Evolutionary conservation across 495 filamentous ascomycete species (phyloP).

Genomic region (Podospora pseudoanserina): DNA sequence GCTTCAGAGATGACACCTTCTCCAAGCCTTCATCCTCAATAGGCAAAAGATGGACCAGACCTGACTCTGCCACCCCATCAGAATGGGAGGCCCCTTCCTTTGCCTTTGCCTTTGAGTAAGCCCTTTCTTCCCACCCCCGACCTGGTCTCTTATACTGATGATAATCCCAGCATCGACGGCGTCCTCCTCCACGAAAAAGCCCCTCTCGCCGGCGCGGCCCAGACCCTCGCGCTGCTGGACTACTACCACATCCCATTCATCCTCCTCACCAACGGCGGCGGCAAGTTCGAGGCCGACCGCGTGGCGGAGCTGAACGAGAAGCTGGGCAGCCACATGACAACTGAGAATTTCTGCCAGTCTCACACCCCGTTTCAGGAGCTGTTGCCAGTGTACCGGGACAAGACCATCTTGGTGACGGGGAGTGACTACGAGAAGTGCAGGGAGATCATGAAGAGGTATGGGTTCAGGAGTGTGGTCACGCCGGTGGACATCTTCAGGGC

Average conservation of each 20-base stretch:
- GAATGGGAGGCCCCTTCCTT: slow-evolving; percentile 22
- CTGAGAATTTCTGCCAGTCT: slow-evolving; percentile 87
- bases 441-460: slow-evolving; percentile 63
- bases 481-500: slow-evolving; percentile 77
- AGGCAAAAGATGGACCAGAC: background rate
- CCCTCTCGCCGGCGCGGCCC: slow-evolving; percentile 75
- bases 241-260: slow-evolving; percentile 71
- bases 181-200: slow-evolving; percentile 83
- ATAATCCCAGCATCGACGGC: slow-evolving; percentile 73
- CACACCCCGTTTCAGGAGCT: slow-evolving; percentile 82
- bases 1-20: background rate
- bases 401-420: slow-evolving; percentile 76
- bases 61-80: background rate
- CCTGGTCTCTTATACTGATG: slow-evolving; percentile 1
- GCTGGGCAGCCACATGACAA: slow-evolving; percentile 69
- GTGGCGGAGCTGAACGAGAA: slow-evolving; percentile 76
- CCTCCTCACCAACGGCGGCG: slow-evolving; percentile 90
- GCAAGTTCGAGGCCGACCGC: slow-evolving; percentile 81
- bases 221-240: slow-evolving; percentile 69
- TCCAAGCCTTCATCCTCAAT: background rate
- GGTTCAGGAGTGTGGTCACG: slow-evolving; percentile 79
- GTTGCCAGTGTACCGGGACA: slow-evolving; percentile 48
- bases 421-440: slow-evolving; percentile 75
- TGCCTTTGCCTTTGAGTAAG: slow-evolving; percentile 41
- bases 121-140: background rate